Evolutionary conservation across 2,329 filamentous ascomycete genomes (phyloP).

Genomic region (Epichloe glyceriae): DNA sequence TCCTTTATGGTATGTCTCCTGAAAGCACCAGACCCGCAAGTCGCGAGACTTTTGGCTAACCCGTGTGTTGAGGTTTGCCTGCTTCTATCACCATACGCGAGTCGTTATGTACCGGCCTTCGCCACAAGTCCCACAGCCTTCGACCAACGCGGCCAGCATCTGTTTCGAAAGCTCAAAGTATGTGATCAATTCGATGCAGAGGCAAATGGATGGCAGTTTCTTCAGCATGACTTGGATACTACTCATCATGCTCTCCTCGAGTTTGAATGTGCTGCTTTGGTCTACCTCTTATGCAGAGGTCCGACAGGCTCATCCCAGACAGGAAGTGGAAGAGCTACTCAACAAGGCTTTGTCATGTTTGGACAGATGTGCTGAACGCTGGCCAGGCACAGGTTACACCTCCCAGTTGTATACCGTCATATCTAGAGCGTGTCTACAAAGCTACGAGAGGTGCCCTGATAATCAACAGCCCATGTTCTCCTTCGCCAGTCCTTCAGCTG

Average conservation of each 20-base stretch:
- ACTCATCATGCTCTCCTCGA: slow-evolving; percentile 78
- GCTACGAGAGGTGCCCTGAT: slow-evolving; percentile 49
- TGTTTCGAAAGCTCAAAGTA: slow-evolving; percentile 75
- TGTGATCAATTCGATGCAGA: slow-evolving; percentile 69
- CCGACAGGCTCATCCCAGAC: slow-evolving; percentile 54
- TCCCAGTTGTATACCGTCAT: slow-evolving; percentile 79
- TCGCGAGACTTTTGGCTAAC: neutral
- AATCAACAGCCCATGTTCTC: slow-evolving; percentile 15
- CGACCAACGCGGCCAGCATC: slow-evolving; percentile 59
- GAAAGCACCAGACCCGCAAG: neutral
- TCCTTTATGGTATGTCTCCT: slow-evolving; percentile 55
- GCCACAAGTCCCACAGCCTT: slow-evolving; percentile 81
- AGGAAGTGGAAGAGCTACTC: slow-evolving; percentile 66
- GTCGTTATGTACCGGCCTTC: slow-evolving; percentile 82
- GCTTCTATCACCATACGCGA: slow-evolving; percentile 74
- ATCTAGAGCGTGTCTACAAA: slow-evolving; percentile 72
- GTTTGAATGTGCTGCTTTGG: slow-evolving; percentile 86
- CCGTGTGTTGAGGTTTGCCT: slow-evolving; percentile 38
- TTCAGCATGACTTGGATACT: slow-evolving; percentile 93
- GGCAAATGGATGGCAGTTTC: slow-evolving; percentile 62
- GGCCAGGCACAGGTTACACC: slow-evolving; percentile 81
- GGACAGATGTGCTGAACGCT: slow-evolving; percentile 67
- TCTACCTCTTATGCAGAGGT: slow-evolving; percentile 78
- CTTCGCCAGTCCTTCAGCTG: slow-evolving; percentile 22
- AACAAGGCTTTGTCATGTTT: slow-evolving; percentile 67